These are phyloP conservation scores for Atkinsonella hypoxylon DNA, from an alignment of 2,329 filamentous ascomycete species.

Conservation along the genomic window DNA sequence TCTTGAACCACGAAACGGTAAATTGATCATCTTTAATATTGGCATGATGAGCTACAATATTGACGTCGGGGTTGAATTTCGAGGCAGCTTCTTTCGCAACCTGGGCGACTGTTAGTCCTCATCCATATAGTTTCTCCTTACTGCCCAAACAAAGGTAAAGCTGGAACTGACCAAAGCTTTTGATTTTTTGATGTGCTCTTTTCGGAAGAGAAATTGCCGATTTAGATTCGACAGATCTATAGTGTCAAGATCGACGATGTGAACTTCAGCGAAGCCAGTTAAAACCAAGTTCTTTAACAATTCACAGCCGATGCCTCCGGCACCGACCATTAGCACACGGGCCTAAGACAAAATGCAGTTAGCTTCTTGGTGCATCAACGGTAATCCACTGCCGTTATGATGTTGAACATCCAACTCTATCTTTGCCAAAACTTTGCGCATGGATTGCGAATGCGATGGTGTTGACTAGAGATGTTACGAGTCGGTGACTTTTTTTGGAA, in stretches of 20 bases:
- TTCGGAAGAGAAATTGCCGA: slow-evolving; percentile 90
- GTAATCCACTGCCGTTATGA: too few relatives aligned
- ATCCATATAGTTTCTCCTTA: neutral
- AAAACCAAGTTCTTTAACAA: slow-evolving; percentile 92
- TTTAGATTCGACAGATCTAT: slow-evolving; percentile 98
- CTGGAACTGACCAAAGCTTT: slow-evolving; percentile 67
- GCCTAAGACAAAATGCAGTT: slow-evolving; percentile 37
- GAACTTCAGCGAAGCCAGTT: slow-evolving; percentile 81
- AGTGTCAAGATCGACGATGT: slow-evolving; percentile 93
- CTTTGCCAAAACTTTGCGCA: neutral
- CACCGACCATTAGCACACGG: slow-evolving; percentile 85
- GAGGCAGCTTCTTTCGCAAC: slow-evolving; percentile 86
- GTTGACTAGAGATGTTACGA: too few relatives aligned
- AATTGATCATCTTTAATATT: slow-evolving; percentile 91
- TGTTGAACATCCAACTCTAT: too few relatives aligned
- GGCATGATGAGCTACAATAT: slow-evolving; percentile 78
- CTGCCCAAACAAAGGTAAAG: neutral
- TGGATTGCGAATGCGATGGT: neutral
- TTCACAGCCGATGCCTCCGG: slow-evolving; percentile 95
- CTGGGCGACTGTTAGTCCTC: slow-evolving; percentile 29
- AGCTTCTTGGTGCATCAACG: too few relatives aligned
- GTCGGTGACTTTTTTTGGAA: too few relatives aligned
- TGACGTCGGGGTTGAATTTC: slow-evolving; percentile 79
- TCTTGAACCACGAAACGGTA: slow-evolving; percentile 75
- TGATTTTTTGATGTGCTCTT: slow-evolving; percentile 95